Percentiles rank a stretch among this genome's conserved stretches.
These are phyloP conservation scores for Claviceps humidiphila DNA, from an alignment of 2,329 filamentous ascomycete genomes.

Conservation along the genomic window DNA sequence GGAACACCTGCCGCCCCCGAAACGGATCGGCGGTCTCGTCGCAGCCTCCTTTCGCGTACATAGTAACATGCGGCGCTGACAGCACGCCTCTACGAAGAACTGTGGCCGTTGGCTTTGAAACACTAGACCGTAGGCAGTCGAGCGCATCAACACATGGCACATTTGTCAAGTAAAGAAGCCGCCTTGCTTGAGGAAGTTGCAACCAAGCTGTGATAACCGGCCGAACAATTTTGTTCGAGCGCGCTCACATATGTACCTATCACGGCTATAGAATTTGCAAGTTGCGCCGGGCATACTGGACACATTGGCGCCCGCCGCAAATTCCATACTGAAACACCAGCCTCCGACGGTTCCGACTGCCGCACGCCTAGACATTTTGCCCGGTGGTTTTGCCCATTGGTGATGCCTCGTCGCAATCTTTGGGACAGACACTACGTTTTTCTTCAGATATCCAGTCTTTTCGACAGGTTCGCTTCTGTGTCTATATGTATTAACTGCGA, in stretches of 20 bases:
- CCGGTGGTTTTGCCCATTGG: constrained; percentile 17
- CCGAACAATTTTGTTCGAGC: constrained; percentile 1
- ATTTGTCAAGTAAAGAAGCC: constrained; percentile 10
- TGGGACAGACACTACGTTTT: constrained; percentile 26
- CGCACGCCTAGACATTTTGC: constrained; percentile 10
- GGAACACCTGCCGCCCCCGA: no score
- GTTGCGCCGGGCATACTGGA: constrained; percentile 8
- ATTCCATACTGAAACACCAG: constrained; percentile 15
- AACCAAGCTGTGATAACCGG: constrained; percentile 7
- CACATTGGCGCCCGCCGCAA: constrained; percentile 13
- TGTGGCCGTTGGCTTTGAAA: neutral
- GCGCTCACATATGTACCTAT: constrained; percentile 9
- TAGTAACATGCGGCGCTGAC: neutral
- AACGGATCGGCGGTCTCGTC: no score
- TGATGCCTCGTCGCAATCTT: constrained; percentile 21
- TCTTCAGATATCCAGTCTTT: no score
- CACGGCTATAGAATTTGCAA: neutral
- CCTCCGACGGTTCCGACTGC: constrained; percentile 16
- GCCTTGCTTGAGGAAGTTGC: neutral
- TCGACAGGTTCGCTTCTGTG: no score
- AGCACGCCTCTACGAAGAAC: neutral
- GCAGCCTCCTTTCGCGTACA: no score
- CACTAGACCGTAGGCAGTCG: constrained; percentile 5
- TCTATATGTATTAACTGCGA: no score
- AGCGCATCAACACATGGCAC: constrained; percentile 9